Percentiles rank a stretch among this genome's conserved stretches.
phyloP scores from a whole-genome alignment of 2,329 filamentous ascomycete species.

The Triangularia verruculosa region DNA sequence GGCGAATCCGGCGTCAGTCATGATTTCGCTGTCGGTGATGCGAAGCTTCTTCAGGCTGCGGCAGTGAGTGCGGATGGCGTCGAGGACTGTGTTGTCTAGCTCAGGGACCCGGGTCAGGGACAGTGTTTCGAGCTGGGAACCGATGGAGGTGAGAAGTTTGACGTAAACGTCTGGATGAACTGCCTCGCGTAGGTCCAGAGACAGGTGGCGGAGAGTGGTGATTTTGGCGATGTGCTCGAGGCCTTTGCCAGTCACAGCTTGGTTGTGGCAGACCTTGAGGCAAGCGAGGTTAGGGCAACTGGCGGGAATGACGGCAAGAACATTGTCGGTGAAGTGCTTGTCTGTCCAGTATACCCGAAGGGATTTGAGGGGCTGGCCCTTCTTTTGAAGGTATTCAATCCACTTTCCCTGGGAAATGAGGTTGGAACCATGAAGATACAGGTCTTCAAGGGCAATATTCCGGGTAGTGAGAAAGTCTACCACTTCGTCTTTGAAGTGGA shows the following conservation, averaged over 20 bases:
- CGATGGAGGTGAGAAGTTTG: conserved; percentile 59
- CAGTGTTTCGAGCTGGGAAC: conserved; percentile 68
- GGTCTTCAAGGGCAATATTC: conserved; percentile 62
- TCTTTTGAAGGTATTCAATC: conserved; percentile 63
- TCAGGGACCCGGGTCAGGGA: conserved; percentile 69
- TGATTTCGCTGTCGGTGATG: conserved; percentile 70
- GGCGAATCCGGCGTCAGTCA: conserved; percentile 72
- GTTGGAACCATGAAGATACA: conserved; percentile 82
- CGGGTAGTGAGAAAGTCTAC: conserved; percentile 78
- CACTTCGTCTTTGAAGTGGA: conserved; percentile 84
- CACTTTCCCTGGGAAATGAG: conserved; percentile 75
- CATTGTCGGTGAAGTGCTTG: conserved; percentile 72
- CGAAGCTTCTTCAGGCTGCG: conserved; percentile 70
- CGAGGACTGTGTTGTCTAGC: conserved; percentile 66
- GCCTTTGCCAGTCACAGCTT: conserved; percentile 64
- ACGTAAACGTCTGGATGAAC: conserved; percentile 58
- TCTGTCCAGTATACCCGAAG: conserved; percentile 84
- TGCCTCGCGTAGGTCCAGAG: conserved; percentile 62
- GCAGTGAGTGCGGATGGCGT: conserved; percentile 69
- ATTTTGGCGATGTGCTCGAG: conserved; percentile 64
- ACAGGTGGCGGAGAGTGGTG: conserved; percentile 67
- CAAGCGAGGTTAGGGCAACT: conserved; percentile 67
- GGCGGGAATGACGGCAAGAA: conserved; percentile 58
- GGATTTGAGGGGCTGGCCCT: conserved; percentile 62
- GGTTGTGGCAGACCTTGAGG: conserved; percentile 80